A percentile compares a stretch with the other conserved stretches of the same genome.
phyloP scores from a whole-genome alignment of 805 yeast species.

The Zygosaccharomyces lentus region DNA sequence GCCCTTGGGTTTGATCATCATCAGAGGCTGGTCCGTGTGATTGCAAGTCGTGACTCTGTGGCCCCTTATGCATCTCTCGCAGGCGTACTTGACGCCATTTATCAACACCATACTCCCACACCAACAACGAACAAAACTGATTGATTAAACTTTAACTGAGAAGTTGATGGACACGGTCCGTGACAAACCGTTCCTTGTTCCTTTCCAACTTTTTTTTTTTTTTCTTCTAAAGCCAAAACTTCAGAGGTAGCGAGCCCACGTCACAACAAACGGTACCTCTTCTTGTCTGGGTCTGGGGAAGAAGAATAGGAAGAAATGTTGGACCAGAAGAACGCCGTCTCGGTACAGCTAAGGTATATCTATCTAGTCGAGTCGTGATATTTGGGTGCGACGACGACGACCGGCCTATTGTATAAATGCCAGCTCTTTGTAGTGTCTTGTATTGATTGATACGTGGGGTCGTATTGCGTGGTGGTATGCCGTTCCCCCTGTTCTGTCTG shows the following conservation, averaged over 20 bases:
- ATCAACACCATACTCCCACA: conserved; percentile 66
- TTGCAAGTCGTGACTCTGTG: conserved; percentile 93
- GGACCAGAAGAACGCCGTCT: not conserved
- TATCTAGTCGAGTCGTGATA: too few relatives aligned
- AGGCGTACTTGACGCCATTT: conserved; percentile 92
- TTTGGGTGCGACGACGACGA: too few relatives aligned
- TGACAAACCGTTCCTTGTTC: conserved; percentile 1
- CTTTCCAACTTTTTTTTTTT: not conserved
- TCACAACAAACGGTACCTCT: conserved; percentile 4
- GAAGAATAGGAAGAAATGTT: not conserved
- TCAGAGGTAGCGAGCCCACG: not conserved
- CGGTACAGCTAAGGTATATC: too few relatives aligned
- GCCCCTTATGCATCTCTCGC: conserved; percentile 94
- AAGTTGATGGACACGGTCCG: not conserved
- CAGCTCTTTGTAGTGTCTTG: too few relatives aligned
- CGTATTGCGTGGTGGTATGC: not conserved
- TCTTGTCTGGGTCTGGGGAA: conserved; percentile 34
- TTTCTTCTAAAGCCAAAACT: not conserved
- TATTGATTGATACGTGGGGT: too few relatives aligned
- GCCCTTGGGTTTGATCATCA: conserved; percentile 94
- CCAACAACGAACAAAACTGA: conserved; percentile 1
- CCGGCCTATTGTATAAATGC: too few relatives aligned
- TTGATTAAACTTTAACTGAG: not conserved
- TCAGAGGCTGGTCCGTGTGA: conserved; percentile 85
- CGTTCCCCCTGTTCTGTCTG: not conserved